phyloP scores from a whole-genome alignment of 164 flowering plant genomes.

The Tetracentron sinense region DNA sequence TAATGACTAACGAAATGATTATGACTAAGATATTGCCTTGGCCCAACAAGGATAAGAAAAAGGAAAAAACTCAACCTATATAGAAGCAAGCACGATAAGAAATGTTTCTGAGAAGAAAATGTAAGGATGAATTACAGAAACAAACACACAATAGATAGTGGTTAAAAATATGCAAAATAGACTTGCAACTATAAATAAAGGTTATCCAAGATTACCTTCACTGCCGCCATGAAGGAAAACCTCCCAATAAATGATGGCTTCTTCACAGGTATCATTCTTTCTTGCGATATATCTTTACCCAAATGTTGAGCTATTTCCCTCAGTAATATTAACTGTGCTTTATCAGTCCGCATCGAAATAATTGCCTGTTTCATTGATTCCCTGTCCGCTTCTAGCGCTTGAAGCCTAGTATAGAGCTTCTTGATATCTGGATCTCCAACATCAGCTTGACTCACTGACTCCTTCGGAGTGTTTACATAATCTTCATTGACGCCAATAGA shows the following conservation, averaged over 20 bases:
- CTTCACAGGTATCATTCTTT: conserved; percentile 41
- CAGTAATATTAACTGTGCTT: conserved; percentile 74
- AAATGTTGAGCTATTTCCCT: conserved; percentile 90
- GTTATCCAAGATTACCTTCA: conserved; percentile 51
- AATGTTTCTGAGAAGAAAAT: background rate
- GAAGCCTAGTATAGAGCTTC: conserved; percentile 84
- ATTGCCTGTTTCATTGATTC: conserved; percentile 93
- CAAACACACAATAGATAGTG: background rate
- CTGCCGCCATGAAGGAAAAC: conserved; percentile 45
- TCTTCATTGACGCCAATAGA: conserved; percentile 40
- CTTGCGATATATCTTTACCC: conserved; percentile 65
- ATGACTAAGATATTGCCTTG: too few relatives aligned
- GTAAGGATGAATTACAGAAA: background rate
- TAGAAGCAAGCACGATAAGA: background rate
- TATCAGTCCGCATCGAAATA: conserved; percentile 87
- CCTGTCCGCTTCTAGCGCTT: conserved; percentile 96
- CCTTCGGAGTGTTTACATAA: conserved; percentile 46
- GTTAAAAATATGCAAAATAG: background rate
- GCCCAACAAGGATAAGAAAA: too few relatives aligned
- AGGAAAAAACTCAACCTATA: too few relatives aligned
- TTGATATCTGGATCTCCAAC: conserved; percentile 63
- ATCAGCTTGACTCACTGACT: conserved; percentile 36
- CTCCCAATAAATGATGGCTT: conserved; percentile 45
- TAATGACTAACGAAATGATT: too few relatives aligned
- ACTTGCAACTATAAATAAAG: background rate